Evolutionary conservation across 1,284 basidiomycete genomes (phyloP), one percentile per base, ranked within the genome.

Genomic region (Porogramme epimiltina): DNA sequence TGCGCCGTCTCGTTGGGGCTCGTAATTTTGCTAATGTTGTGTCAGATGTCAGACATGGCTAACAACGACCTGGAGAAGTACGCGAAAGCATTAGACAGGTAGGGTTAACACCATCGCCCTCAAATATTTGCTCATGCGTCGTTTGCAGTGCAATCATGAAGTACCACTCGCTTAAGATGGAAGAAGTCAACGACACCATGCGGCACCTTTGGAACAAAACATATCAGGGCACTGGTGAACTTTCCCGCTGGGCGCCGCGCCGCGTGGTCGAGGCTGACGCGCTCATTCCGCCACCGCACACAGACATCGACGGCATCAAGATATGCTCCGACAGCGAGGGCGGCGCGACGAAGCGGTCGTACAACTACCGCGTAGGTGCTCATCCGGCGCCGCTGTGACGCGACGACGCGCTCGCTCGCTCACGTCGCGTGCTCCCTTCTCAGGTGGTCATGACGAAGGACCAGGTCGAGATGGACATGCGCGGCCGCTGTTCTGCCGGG

Each of bases 381-480:
- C 9, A 31, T 31, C 28, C 28, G 15, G 9, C 28, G 28, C 28
- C 15, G 28, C 28, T 15, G 28, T 15, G 28, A 15, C 28, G n/a
- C n/a, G n/a, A n/a, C n/a, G n/a, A n/a, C n/a, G n/a, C n/a, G n/a
- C n/a, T n/a, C n/a, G n/a, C n/a, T n/a, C n/a, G n/a, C n/a, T n/a
- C n/a, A n/a, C n/a, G n/a, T n/a, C n/a, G n/a, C 15, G 28, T 31
- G 28, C 28, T 31, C 28, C 8, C 28, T 31, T 31, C 28, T 51
- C 62, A 94, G 91, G 92, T 97, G 45, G 95, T 97, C 59, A 99
- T 99, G 96, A 91, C 91, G 55, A 99, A 98, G 75, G 95, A 98
- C 68, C 89, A 94, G 64, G 95, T 98, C 2, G 96, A 99, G 72
- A 95, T 99, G 87, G 96, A 99, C 70, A 99, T 99, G 96, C 88